Evolutionary conservation across 2,329 filamentous ascomycete genomes (phyloP), one percentile per base, ranked within the genome.

Genomic region (Fusarium virguliforme): DNA sequence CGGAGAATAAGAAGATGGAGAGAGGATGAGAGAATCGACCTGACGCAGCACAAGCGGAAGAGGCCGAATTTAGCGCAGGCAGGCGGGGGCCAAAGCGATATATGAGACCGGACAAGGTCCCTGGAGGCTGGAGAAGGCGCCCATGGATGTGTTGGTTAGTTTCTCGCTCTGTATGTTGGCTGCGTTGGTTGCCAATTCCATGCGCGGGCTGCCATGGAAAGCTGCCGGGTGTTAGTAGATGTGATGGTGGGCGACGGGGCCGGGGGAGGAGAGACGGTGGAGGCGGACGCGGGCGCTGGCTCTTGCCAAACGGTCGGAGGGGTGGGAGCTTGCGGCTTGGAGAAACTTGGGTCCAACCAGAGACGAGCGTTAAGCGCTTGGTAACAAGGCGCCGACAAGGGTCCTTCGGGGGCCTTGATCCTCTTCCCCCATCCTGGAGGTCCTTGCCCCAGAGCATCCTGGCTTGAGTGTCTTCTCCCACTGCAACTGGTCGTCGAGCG

Each of bases 231-330:
- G 59, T 30, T 56, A 22, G 50, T 50, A 35, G n/a, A 61, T 61
- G 60, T 62, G 60, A 62, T 62, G 60, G 46, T 63, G 43, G 61
- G 61, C 46, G 38, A 38, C 37, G 55, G 53, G 55, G n/a, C n/a
- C n/a, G n/a, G n/a, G n/a, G n/a, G n/a, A n/a, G n/a, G n/a, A n/a
- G 61, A 48, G 41, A n/a, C 48, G 24, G 26, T 28, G 46, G 38
- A 28, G 13, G 46, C 26, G 46, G 24, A 15, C 46, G 46, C 46
- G n/a, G n/a, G n/a, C 24, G 24, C 46, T 32, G 5, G n/a, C n/a
- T n/a, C n/a, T n/a, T 50, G 46, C 46, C 46, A 46, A 63, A 58
- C 53, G 60, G 60, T 41, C 28, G 24, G 53, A 26, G 53, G 60
- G 28, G 53, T 40, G 8, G 18, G 46, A 40, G 38, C n/a, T 22